Evolutionary conservation across 208 protist genomes (phyloP).

Genomic region (Wallacemonas sp.): DNA sequence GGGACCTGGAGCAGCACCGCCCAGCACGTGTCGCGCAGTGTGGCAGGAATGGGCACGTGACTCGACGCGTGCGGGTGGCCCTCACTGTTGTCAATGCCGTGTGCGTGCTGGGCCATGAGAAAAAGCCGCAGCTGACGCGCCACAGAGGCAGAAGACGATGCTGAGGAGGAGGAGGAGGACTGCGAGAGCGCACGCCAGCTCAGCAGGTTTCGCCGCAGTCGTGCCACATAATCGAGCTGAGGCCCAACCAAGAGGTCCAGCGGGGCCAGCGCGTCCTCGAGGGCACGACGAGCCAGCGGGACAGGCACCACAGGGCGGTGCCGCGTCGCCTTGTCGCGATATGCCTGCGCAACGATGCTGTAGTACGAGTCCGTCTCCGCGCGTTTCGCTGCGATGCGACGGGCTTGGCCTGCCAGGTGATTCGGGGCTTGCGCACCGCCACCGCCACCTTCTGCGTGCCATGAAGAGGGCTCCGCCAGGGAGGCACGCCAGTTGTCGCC

Average conservation of each 20-base stretch:
- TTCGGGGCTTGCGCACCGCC: too few relatives aligned
- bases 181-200: background rate
- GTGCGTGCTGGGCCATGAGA: slow-evolving; percentile 14
- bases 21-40: slow-evolving; percentile 89
- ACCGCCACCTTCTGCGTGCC: background rate
- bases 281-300: slow-evolving; percentile 14
- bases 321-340: background rate
- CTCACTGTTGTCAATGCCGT: background rate
- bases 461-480: background rate
- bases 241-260: slow-evolving; percentile 33
- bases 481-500: slow-evolving; percentile 9
- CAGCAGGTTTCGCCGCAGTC: slow-evolving; percentile 28
- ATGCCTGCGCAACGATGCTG: background rate
- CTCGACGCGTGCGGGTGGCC: background rate
- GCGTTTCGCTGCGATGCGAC: background rate
- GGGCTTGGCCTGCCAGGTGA: background rate
- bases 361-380: slow-evolving; percentile 6
- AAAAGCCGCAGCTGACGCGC: slow-evolving; percentile 22
- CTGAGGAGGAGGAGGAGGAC: background rate
- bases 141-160: background rate
- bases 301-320: slow-evolving; percentile 20
- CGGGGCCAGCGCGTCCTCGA: slow-evolving; percentile 24
- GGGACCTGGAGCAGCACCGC: slow-evolving; percentile 82
- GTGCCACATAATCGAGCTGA: slow-evolving; percentile 33
- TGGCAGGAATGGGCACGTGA: slow-evolving; percentile 58